These are phyloP conservation scores for Penicillium glabrum DNA, from an alignment of 2,329 filamentous ascomycete species.

Conservation along the genomic window DNA sequence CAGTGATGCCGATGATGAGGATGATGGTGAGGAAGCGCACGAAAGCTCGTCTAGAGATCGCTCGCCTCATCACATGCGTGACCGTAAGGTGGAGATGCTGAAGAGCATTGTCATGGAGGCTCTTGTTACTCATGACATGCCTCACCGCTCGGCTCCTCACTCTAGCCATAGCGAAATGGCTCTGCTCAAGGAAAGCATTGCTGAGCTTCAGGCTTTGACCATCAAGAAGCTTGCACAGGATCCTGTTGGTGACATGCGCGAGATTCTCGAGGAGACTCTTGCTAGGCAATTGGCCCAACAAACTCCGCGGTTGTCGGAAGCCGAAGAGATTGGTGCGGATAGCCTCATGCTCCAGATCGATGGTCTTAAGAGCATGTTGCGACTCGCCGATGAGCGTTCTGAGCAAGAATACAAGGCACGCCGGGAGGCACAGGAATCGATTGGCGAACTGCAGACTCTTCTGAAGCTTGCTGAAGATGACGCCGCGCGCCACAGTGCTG, in stretches of 20 bases:
- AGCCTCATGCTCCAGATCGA: slow-evolving; percentile 58
- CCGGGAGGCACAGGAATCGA: slow-evolving; percentile 68
- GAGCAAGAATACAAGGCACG: slow-evolving; percentile 65
- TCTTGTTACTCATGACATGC: slow-evolving; percentile 50
- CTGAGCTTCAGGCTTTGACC: slow-evolving; percentile 43
- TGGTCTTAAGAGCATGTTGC: slow-evolving; percentile 69
- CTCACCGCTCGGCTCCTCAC: slow-evolving; percentile 25
- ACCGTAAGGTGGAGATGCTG: slow-evolving; percentile 81
- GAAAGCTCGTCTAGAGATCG: slow-evolving; percentile 62
- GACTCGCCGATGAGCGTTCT: slow-evolving; percentile 61
- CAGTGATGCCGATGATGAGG: slow-evolving; percentile 93
- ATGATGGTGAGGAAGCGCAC: slow-evolving; percentile 63
- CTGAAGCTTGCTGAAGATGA: slow-evolving; percentile 65
- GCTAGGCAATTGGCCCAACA: slow-evolving; percentile 50
- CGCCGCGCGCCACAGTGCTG: slow-evolving; percentile 46
- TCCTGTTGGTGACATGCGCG: slow-evolving; percentile 56
- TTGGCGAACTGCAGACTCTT: slow-evolving; percentile 70
- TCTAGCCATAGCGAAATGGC: slow-evolving; percentile 36
- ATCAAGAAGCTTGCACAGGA: slow-evolving; percentile 34
- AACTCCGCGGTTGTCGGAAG: slow-evolving; percentile 51
- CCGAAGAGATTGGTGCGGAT: slow-evolving; percentile 52
- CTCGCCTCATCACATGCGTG: slow-evolving; percentile 67
- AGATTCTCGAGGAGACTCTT: slow-evolving; percentile 64
- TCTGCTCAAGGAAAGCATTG: slow-evolving; percentile 40
- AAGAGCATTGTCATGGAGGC: slow-evolving; percentile 65